A percentile compares a stretch with the other conserved stretches of the same genome.
Evolutionary conservation across 352 stramenopile genomes (phyloP).

Genomic region (Pythium aquatile): DNA sequence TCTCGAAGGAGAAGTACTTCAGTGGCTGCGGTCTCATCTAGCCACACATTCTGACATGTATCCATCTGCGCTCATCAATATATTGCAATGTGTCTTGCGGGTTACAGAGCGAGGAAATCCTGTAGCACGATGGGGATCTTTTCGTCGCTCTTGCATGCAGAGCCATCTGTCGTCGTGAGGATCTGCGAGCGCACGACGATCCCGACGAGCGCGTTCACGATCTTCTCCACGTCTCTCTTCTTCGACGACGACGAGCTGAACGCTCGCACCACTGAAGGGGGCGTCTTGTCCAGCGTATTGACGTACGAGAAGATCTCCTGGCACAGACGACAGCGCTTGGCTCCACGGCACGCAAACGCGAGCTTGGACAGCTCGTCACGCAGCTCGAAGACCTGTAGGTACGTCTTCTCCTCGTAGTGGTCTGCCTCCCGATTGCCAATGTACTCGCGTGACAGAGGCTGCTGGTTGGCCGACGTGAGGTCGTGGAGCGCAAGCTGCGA

Average conservation of each 20-base stretch:
- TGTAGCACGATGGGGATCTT: constrained; percentile 14
- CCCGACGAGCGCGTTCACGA: constrained; percentile 19
- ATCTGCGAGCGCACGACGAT: constrained; percentile 21
- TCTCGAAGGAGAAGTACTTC: constrained; percentile 10
- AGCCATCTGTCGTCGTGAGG: constrained; percentile 1
- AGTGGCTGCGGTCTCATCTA: constrained; percentile 10
- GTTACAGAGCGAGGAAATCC: neutral
- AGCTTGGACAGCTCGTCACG: constrained; percentile 10
- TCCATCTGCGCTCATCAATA: too few relatives aligned
- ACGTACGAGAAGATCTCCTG: constrained; percentile 21
- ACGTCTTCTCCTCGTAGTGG: constrained; percentile 15
- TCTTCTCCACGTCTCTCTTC: constrained; percentile 11
- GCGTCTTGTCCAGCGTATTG: constrained; percentile 12
- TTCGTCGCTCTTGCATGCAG: constrained; percentile 14
- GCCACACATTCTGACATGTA: neutral
- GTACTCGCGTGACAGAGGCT: constrained; percentile 1
- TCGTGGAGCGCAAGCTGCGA: constrained; percentile 14
- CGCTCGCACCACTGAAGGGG: constrained; percentile 16
- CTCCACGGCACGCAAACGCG: constrained; percentile 15
- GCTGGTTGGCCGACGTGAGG: neutral
- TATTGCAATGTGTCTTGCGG: neutral
- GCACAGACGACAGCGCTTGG: constrained; percentile 20
- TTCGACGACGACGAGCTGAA: constrained; percentile 17
- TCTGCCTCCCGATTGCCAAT: constrained; percentile 7
- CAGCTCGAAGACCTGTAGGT: constrained; percentile 17